These are phyloP conservation scores for Boletellus dicymbophilus DNA, from an alignment of 1,284 basidiomycete species.

Conservation along the genomic window DNA sequence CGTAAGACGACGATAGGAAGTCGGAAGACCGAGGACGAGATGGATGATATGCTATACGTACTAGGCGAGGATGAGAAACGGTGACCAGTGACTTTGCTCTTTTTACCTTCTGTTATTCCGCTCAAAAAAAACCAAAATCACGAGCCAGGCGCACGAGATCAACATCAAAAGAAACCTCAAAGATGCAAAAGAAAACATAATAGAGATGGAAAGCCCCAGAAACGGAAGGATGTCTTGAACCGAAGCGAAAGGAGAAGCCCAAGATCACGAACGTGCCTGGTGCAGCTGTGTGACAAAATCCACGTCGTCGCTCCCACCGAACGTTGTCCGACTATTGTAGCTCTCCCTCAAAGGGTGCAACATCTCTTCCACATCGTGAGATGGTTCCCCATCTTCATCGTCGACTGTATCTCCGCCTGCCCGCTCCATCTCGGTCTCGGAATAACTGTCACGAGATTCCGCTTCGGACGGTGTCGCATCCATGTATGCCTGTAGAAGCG, in stretches of 20 bases:
- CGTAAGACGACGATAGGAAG: not conserved
- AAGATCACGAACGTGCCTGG: conserved; percentile 9
- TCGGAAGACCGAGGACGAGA: not conserved
- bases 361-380: conserved; percentile 15
- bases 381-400: not conserved
- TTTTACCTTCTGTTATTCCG: conserved; percentile 7
- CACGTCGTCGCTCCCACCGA: conserved; percentile 29
- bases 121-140: conserved; percentile 13
- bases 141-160: conserved; percentile 4
- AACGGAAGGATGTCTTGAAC: not conserved
- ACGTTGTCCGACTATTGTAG: conserved; percentile 28
- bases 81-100: conserved; percentile 4
- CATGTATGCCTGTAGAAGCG: conserved; percentile 48
- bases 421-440: not conserved
- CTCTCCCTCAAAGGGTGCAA: conserved; percentile 14
- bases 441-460: not conserved
- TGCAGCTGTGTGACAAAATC: conserved; percentile 21
- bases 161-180: not conserved
- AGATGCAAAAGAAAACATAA: conserved; percentile 6
- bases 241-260: not conserved
- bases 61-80: not conserved
- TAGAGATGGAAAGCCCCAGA: too few relatives aligned
- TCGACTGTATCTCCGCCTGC: not conserved
- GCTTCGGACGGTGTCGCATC: conserved; percentile 25
- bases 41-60: conserved; percentile 21